A percentile compares a stretch with the other conserved stretches of the same genome.
Evolutionary conservation across 1,284 basidiomycete genomes (phyloP).

Genomic region (Malassezia psittaci): DNA sequence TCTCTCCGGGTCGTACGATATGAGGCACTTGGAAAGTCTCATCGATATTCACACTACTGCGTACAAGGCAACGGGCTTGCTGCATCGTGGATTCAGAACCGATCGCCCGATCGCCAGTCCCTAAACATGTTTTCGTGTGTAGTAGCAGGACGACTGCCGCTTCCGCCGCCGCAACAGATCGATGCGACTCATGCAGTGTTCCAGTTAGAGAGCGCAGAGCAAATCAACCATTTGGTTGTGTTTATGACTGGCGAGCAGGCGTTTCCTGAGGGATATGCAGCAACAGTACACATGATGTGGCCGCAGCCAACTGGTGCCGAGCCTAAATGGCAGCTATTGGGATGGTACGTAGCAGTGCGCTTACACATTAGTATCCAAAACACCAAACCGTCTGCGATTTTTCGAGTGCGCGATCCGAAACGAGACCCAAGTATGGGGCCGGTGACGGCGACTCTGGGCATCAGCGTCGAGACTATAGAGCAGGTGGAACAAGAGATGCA

Average conservation of each 20-base stretch:
- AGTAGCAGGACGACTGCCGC: slow-evolving; percentile 39
- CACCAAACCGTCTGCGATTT: slow-evolving; percentile 44
- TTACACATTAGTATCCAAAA: slow-evolving; percentile 26
- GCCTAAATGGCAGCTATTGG: slow-evolving; percentile 33
- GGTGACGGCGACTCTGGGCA: slow-evolving; percentile 31
- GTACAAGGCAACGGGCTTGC: slow-evolving; percentile 33
- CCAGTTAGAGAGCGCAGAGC: slow-evolving; percentile 26
- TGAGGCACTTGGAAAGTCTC: slow-evolving; percentile 40
- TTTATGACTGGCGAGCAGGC: slow-evolving; percentile 43
- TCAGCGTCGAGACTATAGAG: slow-evolving; percentile 35
- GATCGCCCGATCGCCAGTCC: neutral
- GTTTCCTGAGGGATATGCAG: slow-evolving; percentile 38
- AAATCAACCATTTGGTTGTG: slow-evolving; percentile 38
- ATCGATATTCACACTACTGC: slow-evolving; percentile 45
- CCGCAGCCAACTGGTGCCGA: slow-evolving; percentile 8
- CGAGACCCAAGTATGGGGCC: neutral
- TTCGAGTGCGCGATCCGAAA: slow-evolving; percentile 21
- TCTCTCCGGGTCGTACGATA: slow-evolving; percentile 39
- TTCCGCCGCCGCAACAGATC: slow-evolving; percentile 34
- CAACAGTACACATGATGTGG: slow-evolving; percentile 43
- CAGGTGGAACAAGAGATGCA: slow-evolving; percentile 34
- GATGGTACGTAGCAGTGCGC: slow-evolving; percentile 20
- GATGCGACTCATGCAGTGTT: slow-evolving; percentile 45
- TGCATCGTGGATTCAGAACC: neutral
- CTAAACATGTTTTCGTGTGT: slow-evolving; percentile 41